Base-by-base conservation (phyloP, 352 stramenopile species). In the Halophytophthora batemanensis region DNA sequence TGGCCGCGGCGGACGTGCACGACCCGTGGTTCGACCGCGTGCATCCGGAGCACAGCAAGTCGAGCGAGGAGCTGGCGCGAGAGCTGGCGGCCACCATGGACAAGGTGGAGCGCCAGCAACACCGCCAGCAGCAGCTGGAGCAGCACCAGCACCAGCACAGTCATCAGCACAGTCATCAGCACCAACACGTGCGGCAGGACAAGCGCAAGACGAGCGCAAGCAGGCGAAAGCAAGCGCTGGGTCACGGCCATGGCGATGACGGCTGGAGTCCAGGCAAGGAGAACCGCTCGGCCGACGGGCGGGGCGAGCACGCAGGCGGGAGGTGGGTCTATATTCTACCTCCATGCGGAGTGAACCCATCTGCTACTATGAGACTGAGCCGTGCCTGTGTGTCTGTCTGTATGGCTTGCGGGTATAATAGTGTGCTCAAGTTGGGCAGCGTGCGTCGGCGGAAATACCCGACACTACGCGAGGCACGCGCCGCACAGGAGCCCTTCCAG, bases 11-110 rank as follows among this genome's bases (percentile, higher is more conserved):
- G 14, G 53, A 45, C 22, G 48, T 51, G n/a, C 75, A 82, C 48
- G 76, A 89, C 44, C 33, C 61, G 46, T 91, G 81, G 81, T 91
- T 91, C 50, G 72, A 89, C 41, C 46, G 62, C 31, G 39, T 77
- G 21, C 81, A 91, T 44, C 6, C 41, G 13, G 22, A 69, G 35
- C 81, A 89, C 66, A 87, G 74, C 45, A 71, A 66, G 45, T 63
- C 78, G 28, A 87, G 74, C 48, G 73, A 66, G 11, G 80, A 86
- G 54, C 50, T 81, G 25, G 66, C 74, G 12, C 56, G 61, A 14
- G 61, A 71, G 39, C 47, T 80, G 12, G 55, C 45, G 2, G 56
- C 53, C 2, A 31, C 33, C 5, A 18, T 70, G 25, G 40, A 42
- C 6, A 48, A 50, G 37, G 41, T 62, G 40, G 25, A 65, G 34